phyloP scores from a whole-genome alignment of 768 basidiomycete species.

The Leccinum disarticulatum region DNA sequence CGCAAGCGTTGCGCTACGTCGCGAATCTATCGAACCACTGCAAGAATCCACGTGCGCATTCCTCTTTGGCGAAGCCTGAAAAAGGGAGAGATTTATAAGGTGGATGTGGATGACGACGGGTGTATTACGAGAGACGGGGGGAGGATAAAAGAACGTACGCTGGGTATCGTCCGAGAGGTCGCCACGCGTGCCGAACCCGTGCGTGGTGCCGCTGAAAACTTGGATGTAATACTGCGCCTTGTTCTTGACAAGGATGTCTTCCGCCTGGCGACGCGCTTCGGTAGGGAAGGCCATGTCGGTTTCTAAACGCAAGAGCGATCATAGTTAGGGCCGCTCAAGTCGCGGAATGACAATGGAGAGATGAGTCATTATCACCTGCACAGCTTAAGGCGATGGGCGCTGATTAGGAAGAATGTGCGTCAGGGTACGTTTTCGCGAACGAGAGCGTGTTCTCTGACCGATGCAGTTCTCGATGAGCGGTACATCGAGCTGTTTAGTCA shows the following conservation, averaged over 20 bases:
- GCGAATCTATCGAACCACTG: constrained; percentile 53
- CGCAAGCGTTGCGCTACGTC: constrained; percentile 8
- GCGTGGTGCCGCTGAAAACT: constrained; percentile 47
- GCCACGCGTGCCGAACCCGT: constrained; percentile 37
- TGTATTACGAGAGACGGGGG: background rate
- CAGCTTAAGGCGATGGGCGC: constrained; percentile 56
- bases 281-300: constrained; percentile 53
- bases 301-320: constrained; percentile 35
- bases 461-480: constrained; percentile 48
- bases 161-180: constrained; percentile 28
- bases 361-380: constrained; percentile 40
- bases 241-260: constrained; percentile 51
- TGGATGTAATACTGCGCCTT: constrained; percentile 58
- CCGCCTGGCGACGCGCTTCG: constrained; percentile 52
- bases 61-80: constrained; percentile 61
- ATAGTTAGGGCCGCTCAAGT: background rate
- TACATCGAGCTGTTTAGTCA: constrained; percentile 38
- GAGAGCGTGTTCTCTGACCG: constrained; percentile 34
- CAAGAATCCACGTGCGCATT: constrained; percentile 50
- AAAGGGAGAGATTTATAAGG: background rate
- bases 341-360: background rate
- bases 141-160: constrained; percentile 11
- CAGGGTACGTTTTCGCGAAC: background rate
- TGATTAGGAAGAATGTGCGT: constrained; percentile 21
- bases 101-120: background rate